Evolutionary conservation across 83 land plant genomes (phyloP).

Genomic region (Picea engelmannii): DNA sequence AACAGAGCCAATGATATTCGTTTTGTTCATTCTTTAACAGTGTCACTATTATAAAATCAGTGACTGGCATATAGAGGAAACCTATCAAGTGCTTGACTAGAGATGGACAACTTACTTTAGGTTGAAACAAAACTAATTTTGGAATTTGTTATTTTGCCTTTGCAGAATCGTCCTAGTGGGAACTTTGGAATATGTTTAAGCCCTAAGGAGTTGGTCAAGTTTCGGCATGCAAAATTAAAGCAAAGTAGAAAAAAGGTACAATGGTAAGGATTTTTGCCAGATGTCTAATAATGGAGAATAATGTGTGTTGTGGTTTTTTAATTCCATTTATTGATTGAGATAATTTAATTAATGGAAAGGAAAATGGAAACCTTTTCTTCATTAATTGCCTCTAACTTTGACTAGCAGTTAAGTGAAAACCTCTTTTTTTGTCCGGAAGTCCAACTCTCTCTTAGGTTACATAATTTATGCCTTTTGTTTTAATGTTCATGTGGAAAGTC

Average conservation of each 20-base stretch:
- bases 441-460: neutral
- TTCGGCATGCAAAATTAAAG: constrained; percentile 6
- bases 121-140: neutral
- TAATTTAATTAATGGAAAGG: neutral
- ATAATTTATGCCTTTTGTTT: neutral
- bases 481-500: neutral
- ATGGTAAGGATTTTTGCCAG: constrained; percentile 10
- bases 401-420: neutral
- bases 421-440: neutral
- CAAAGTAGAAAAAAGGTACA: constrained; percentile 9
- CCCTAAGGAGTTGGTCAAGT: constrained; percentile 10
- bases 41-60: neutral
- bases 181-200: neutral
- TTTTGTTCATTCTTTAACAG: neutral
- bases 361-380: neutral
- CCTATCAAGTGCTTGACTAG: neutral
- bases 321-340: neutral
- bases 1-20: neutral
- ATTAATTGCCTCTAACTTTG: neutral
- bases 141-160: constrained; percentile 7
- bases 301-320: neutral
- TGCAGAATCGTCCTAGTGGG: neutral
- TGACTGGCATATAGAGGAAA: neutral
- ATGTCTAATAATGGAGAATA: neutral
- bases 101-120: neutral